Base-by-base conservation (phyloP, 306 rosid genomes). In the Adenanthera pavonina region DNA sequence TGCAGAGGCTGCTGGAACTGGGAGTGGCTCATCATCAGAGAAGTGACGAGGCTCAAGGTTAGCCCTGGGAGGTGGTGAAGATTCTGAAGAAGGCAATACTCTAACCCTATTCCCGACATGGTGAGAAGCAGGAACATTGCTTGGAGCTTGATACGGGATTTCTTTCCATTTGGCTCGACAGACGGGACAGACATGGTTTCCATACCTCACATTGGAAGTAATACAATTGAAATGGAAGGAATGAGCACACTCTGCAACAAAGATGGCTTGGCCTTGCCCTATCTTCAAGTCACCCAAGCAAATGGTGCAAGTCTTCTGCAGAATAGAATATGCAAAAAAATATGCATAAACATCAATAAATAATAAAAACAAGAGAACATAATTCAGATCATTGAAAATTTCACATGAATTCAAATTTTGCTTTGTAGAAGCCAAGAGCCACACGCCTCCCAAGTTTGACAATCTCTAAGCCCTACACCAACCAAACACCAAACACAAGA, bases 121-220 rank as follows among this genome's bases (percentile, higher is more conserved):
- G 10, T 9, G 34, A 73, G 64, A 6, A 82, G 69, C 88, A 84
- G 87, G 16, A 75, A 77, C 86, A 15, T 81, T 74, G 41, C 80
- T 49, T 17, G 86, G 77, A 66, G 61, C 87, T 77, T 88, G 91
- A 76, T 79, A 87, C 54, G 94, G 94, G 14, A 90, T 80, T 80
- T 90, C 94, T 81, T 85, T 90, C 94, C 94, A 90, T 75, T 83
- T 88, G 7, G 87, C 88, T 34, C 94, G 78, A 83, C 94, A 90
- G 20, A 90, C 81, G 10, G 92, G 94, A 72, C 94, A 90, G 78
- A 82, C 61, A 78, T 87, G 92, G 79, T 84, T 90, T 66, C 94
- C 94, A 62, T 90, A 92, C 83, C 72, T 85, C 48, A 90, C 92
- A 82, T 89, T 90, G 4, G 92, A 89, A 73, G 94, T 71, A 78